Evolutionary conservation across 305 asterid genomes (phyloP), one percentile per base, ranked within the genome.

Genomic region (Fraxinus greggii): DNA sequence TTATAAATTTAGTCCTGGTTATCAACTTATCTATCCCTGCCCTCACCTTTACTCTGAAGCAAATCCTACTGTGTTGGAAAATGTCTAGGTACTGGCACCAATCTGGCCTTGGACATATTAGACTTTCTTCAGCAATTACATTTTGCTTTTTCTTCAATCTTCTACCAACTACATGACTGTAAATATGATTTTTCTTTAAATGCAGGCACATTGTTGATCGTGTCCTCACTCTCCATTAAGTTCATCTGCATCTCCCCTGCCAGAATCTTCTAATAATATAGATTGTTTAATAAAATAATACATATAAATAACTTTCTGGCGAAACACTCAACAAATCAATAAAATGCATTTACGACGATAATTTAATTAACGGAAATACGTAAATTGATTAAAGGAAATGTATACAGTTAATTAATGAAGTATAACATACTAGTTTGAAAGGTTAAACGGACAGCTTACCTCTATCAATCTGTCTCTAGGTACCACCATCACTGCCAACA

Each of bases 401-500:
- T 54, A 72, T 48, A 48, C 3, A 48, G 59, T 48, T 6, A 74
- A 48, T 17, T 15, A 48, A 48, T 77, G 9, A 28, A 45, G 10
- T 59, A 54, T n/a, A n/a, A 3, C 69, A 21, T 59, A 21, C 28
- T 48, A 4, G 59, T 15, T 48, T 48, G 59, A 48, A 48, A 48
- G 59, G 21, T 48, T 48, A 51, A 51, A 51, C 1, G 61, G 23
- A 5, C 61, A 51, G 78, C 78, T 76, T 84, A 84, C 87, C 87
- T 65, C 72, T 77, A 79, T 80, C 72, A 38, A 76, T 54, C 79
- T 84, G 87, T 84, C 87, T 76, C 75, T 80, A 65, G 67, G 82
- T 75, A 77, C 72, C 84, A 77, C 84, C 83, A 80, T 84, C 70
- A 82, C 86, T 72, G 70, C 86, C 76, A 38, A 82, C 88, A 83